Evolutionary conservation across 2,329 filamentous ascomycete genomes (phyloP).

Genomic region (Paecilomyces variotii): DNA sequence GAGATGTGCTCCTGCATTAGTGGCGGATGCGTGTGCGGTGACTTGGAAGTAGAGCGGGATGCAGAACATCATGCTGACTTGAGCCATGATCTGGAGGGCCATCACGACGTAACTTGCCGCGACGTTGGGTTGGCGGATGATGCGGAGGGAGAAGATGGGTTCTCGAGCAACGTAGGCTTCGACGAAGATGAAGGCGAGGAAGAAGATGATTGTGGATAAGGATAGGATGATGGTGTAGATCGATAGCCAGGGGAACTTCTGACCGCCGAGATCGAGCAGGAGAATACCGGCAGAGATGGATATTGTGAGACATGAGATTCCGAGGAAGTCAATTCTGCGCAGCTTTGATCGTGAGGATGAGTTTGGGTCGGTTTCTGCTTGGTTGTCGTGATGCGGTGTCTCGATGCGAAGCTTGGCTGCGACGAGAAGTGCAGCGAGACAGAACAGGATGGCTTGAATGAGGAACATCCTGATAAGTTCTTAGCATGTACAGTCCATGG

Average conservation of each 20-base stretch:
- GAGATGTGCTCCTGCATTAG: slow-evolving; percentile 52
- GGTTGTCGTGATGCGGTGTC: not conserved
- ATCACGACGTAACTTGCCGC: slow-evolving; percentile 33
- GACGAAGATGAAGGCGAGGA: slow-evolving; percentile 19
- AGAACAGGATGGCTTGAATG: slow-evolving; percentile 47
- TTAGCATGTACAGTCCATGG: not conserved
- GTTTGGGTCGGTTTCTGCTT: slow-evolving; percentile 2
- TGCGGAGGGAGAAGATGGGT: slow-evolving; percentile 28
- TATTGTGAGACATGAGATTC: slow-evolving; percentile 40
- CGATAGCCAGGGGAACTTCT: slow-evolving; percentile 28
- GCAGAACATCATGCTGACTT: slow-evolving; percentile 56
- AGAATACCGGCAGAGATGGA: slow-evolving; percentile 40
- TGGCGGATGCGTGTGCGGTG: slow-evolving; percentile 49
- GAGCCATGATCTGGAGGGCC: slow-evolving; percentile 48
- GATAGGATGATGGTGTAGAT: slow-evolving; percentile 11
- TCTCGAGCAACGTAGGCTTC: slow-evolving; percentile 25
- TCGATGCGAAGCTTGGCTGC: slow-evolving; percentile 28
- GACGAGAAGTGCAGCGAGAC: slow-evolving; percentile 44
- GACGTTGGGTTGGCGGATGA: slow-evolving; percentile 25
- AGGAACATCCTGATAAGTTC: slow-evolving; percentile 43
- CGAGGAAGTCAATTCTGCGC: slow-evolving; percentile 51
- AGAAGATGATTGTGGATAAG: slow-evolving; percentile 4
- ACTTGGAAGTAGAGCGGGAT: slow-evolving; percentile 65
- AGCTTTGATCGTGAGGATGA: slow-evolving; percentile 27
- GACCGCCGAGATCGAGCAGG: slow-evolving; percentile 43